Base-by-base conservation (phyloP, 2,329 filamentous ascomycete genomes). In the Pseudopyrenochaeta lycopersici region DNA sequence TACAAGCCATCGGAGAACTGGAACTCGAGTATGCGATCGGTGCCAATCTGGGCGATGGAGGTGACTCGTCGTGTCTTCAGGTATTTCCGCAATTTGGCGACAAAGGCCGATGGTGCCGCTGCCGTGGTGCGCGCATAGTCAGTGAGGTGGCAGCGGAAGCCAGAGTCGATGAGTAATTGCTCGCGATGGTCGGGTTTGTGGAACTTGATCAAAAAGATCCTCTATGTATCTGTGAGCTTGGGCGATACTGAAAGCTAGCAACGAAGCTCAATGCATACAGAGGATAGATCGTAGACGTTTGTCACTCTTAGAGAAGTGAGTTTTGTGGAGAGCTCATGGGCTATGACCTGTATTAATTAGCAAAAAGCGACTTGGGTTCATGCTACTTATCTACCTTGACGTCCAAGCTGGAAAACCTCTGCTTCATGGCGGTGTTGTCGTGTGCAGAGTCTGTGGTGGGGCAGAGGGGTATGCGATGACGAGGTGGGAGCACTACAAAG, bases 261-360 rank as follows among this genome's bases (percentile, higher is more conserved):
- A 27, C 12, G 10, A 36, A 48, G 35, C 27, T 36, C 27, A 42
- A 18, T 32, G 56, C 78, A 30, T 78, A 85, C 83, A 62, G 92
- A 92, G 58, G 92, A 96, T 54, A 99, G 86, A 76, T 99, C 95
- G 80, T 99, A 98, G 74, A 97, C 89, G 73, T 99, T 99, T 58
- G 91, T 87, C 45, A 98, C 85, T 60, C 95, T 90, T 58, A 98
- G 83, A 54, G 87, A 86, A 53, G 89, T 86, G 48, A 99, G 84
- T 61, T 84, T 85, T 59, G 85, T 81, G 54, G 92, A 89, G 58
- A 99, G 90, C 84, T 99, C 95, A 75, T 96, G 91, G 51, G 92
- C 90, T 72, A 98, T 96, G 77, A 96, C 92, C 91, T 96, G 70
- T 10, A 56, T 38, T 39, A 35, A 36, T 62, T 46, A 64, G 53